Base-by-base conservation (phyloP, 495 filamentous ascomycete species). In the Hyaloscypha finlandica region DNA sequence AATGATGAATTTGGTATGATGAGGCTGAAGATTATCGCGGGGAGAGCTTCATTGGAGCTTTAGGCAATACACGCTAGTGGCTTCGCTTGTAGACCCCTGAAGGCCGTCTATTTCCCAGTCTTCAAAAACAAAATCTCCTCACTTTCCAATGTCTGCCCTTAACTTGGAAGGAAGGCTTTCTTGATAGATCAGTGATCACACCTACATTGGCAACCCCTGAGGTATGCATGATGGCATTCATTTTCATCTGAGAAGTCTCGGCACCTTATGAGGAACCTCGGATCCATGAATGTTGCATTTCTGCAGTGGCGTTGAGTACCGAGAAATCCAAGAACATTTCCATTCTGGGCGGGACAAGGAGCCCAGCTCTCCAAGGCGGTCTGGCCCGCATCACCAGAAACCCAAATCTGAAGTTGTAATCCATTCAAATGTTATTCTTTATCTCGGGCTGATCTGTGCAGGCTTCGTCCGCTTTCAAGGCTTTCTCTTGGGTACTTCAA, bases 11-110 rank as follows among this genome's bases (percentile, higher is more conserved):
- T 60, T 42, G 1, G 8, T 14, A 37, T 31, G 30, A 67, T 63
- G 55, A 67, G 68, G 68, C 66, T 71, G 69, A 68, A 67, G 56
- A 32, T 62, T 12, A 64, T 45, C 39, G 64, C 42, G 64, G 64
- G 68, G 61, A 42, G 63, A 70, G 59, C 63, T 69, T 65, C 53
- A 42, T 48, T n/a, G 53, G 42, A 45, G 59, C 33, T 64, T 51
- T 33, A 48, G 48, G 32, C 65, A 52, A 42, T 29, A 37, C 37
- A n/a, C 35, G 14, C 61, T 64, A 64, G 61, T 39, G 51, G n/a
- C 48, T 29, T 64, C 45, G 61, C 48, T 64, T 55, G 32, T 25
- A 42, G 16, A 14, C 42, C 42, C 42, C 42, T 48, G 42, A 48
- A 48, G 42, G 42, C 35, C 6, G 16, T 19, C 4, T 4, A 37